phyloP scores from a whole-genome alignment of 73 alveolate genomes.

The Paramecium sonneborni region DNA sequence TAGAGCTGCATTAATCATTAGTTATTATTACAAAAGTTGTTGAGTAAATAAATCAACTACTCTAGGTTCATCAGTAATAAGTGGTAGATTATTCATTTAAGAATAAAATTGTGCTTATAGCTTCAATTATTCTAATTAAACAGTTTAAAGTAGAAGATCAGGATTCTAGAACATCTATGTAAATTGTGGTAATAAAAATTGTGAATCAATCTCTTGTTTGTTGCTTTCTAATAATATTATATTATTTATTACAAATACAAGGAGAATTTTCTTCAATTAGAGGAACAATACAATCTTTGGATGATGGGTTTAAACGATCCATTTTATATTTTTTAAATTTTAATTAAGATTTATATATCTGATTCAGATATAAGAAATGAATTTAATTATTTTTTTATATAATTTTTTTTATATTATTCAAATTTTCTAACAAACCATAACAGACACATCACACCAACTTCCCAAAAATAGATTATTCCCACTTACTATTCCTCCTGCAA shows the following conservation, averaged over 20 bases:
- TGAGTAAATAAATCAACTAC: background rate
- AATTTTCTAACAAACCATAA: conserved; percentile 24
- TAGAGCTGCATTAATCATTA: conserved; percentile 27
- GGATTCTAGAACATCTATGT: conserved; percentile 5
- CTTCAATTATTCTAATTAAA: background rate
- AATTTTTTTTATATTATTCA: background rate
- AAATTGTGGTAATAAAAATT: conserved; percentile 13
- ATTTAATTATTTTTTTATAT: background rate
- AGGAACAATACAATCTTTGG: conserved; percentile 46
- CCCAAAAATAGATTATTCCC: conserved; percentile 6
- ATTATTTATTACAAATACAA: conserved; percentile 5
- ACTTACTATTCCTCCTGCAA: conserved; percentile 17
- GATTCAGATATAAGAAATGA: conserved; percentile 52
- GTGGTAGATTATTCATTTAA: background rate
- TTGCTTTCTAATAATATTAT: background rate
- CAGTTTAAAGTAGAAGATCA: conserved; percentile 8
- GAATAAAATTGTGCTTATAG: conserved; percentile 6
- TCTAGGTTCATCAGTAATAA: conserved; percentile 41
- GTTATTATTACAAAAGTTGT: conserved; percentile 19
- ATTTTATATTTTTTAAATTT: background rate
- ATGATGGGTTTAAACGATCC: conserved; percentile 39
- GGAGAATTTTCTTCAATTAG: conserved; percentile 47
- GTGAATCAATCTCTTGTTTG: conserved; percentile 27
- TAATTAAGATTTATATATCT: conserved; percentile 56
- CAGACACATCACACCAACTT: conserved; percentile 54